Evolutionary conservation across 768 basidiomycete species (phyloP), one percentile per base, ranked within the genome.

Genomic region (Serendipita vermifera): DNA sequence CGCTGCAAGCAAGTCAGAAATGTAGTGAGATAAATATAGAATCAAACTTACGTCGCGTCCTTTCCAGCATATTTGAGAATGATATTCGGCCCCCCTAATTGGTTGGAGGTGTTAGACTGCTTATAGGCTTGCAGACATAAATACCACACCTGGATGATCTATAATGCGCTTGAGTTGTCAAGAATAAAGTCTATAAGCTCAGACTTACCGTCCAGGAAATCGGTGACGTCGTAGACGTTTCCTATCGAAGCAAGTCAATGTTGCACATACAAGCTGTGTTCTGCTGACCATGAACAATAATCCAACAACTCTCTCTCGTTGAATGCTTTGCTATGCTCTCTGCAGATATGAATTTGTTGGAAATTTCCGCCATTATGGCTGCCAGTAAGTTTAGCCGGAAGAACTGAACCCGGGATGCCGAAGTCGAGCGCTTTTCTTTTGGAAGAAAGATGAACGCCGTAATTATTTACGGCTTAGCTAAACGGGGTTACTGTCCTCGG

Each of bases 1-100:
- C 76, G 3, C 82, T 85, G 60, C 55, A 20, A n/a, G 2, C 31
- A 57, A n/a, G 58, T 57, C 36, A 59, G 36, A 56, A 64, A 66
- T 33, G 65, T 60, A 14, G 63, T 61, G 40, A 40, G 48, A 29
- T 33, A 20, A 39, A 13, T 3, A 58, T 22, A 20, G 33, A 15
- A 35, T 32, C 5, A 33, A 3, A 66, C 85, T 35, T 67, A 87
- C 81, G 85, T 94, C 31, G 88, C 88, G 65, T 91, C 91, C 65
- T 83, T 85, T 24, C 92, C 92, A 6, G 80, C 91, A 62, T 89
- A 87, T 63, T 80, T 82, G 17, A 93, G 66, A 46, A 93, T 84
- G 62, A 92, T 87, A 64, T 79, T 83, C 64, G 81, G 81, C 5
- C 90, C 91, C 32, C 90, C 87, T 77, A 55, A 13, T 22, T 7